Base-by-base conservation (phyloP, 2,329 filamentous ascomycete species). In the Volutella citrinella region DNA sequence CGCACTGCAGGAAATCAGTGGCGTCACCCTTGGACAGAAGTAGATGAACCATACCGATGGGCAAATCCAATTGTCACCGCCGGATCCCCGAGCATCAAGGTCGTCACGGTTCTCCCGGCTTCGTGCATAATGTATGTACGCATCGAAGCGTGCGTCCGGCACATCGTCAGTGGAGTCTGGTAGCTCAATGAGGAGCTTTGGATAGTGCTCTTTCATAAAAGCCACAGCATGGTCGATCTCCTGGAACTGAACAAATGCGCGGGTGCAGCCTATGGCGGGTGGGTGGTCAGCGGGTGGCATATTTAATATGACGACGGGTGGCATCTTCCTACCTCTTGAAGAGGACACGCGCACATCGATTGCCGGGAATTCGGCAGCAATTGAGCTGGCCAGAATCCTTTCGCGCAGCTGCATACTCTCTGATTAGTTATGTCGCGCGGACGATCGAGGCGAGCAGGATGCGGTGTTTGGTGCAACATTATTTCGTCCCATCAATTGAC, bases 181-280 rank as follows among this genome's bases (percentile, higher is more conserved):
- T 37, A 68, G 52, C 23, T 60, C 48, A 32, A 69, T 40, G 14
- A 45, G 42, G 32, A 69, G 46, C 42, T 60, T 61, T 35, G 66
- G 66, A 45, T 61, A 67, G 46, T 68, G 56, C 42, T 60, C 56
- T 49, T 65, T 63, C 42, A 71, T 54, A 49, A 72, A 67, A 33
- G 57, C 38, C 36, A 61, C 36, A 33, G 69, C 58, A 43, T 69
- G 49, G 31, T 65, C 56, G 29, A 68, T 39, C 41, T 61, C 42
- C 38, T 61, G 48, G 42, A 70, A 63, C 43, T 69, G 56, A 21
- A 71, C 57, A 50, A 68, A 69, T 14, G 66, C 62, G 27, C 65
- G 57, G 21, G 57, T 55, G 36, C 56, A 49, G 14, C 63, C 67
- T 69, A n/a, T n/a, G n/a, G n/a, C n/a, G n/a, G n/a, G n/a, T n/a